Conservation (phyloP, 345 rosid genomes). For the Pugionium dolabratum region DNA sequence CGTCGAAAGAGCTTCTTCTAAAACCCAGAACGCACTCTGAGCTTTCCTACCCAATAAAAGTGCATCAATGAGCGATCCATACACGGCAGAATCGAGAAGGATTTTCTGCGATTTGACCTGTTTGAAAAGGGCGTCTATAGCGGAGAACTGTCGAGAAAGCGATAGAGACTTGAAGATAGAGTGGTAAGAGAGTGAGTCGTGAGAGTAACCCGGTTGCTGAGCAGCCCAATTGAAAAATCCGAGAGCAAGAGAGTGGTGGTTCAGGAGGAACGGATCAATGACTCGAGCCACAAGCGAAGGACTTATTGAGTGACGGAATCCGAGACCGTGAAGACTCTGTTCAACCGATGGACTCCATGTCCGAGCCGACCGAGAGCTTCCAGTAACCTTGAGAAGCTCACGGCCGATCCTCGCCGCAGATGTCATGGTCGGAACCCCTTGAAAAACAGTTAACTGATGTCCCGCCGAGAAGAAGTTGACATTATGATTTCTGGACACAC, state of each 20-base stretch:
- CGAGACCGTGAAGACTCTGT: slow-evolving; percentile 60
- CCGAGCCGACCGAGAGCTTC: slow-evolving; percentile 43
- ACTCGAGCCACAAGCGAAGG: slow-evolving; percentile 73
- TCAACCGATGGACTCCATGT: slow-evolving; percentile 70
- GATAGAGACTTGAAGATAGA: slow-evolving; percentile 75
- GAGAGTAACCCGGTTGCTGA: slow-evolving; percentile 77
- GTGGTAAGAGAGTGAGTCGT: slow-evolving; percentile 63
- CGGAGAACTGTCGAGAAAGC: slow-evolving; percentile 58
- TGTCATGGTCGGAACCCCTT: slow-evolving; percentile 39
- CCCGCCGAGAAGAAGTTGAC: slow-evolving; percentile 20
- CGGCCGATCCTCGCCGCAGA: slow-evolving; percentile 64
- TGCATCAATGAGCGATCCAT: slow-evolving; percentile 48
- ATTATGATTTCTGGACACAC: slow-evolving; percentile 11
- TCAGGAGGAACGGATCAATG: slow-evolving; percentile 70
- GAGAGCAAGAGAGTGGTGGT: slow-evolving; percentile 74
- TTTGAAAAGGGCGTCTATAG: slow-evolving; percentile 59
- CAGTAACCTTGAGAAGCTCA: slow-evolving; percentile 58
- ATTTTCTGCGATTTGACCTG: slow-evolving; percentile 55
- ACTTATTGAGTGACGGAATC: slow-evolving; percentile 49
- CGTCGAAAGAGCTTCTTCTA: slow-evolving; percentile 45
- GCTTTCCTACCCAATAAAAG: slow-evolving; percentile 49
- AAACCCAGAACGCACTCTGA: slow-evolving; percentile 63
- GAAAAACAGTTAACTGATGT: neutral
- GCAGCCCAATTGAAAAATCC: slow-evolving; percentile 95
- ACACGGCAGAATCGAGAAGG: slow-evolving; percentile 56